phyloP scores from a whole-genome alignment of 495 filamentous ascomycete species.

The Patellaria atrata region DNA sequence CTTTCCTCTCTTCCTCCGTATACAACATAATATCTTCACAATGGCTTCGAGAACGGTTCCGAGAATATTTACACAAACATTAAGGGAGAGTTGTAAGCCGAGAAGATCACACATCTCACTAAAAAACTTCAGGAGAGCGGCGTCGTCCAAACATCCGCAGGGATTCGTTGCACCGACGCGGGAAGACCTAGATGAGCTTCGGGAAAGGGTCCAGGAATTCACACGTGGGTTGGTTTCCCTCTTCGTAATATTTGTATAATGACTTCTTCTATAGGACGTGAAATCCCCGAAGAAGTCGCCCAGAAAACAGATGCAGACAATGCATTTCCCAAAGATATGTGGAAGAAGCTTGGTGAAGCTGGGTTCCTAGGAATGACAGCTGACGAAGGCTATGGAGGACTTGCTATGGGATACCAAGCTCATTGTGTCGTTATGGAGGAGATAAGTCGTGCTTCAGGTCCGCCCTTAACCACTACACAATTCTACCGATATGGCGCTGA shows the following conservation, averaged over 20 bases:
- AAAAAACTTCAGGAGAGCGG: conserved; percentile 23
- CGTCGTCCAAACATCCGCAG: conserved; percentile 71
- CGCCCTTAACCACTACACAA: conserved; percentile 2
- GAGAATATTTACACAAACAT: no score
- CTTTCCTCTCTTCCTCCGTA: no score
- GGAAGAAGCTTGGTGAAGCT: conserved; percentile 82
- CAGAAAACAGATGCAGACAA: conserved; percentile 68
- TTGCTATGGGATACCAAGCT: conserved; percentile 91
- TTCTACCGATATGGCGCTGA: conserved; percentile 4
- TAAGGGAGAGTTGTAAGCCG: no score
- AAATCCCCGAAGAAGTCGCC: conserved; percentile 75
- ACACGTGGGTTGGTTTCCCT: conserved; percentile 37
- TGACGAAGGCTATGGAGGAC: conserved; percentile 82
- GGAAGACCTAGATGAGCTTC: conserved; percentile 67
- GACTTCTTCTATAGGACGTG: no score
- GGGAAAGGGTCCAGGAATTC: conserved; percentile 88
- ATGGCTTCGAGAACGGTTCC: no score
- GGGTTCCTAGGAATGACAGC: conserved; percentile 89
- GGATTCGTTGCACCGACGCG: conserved; percentile 64
- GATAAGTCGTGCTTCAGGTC: conserved; percentile 50
- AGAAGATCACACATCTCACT: no score
- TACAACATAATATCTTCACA: no score
- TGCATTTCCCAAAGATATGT: conserved; percentile 82
- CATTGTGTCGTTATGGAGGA: conserved; percentile 97
- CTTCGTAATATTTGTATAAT: no score